Conservation (phyloP, 345 rosid species). For the Raphanus raphanistrum region DNA sequence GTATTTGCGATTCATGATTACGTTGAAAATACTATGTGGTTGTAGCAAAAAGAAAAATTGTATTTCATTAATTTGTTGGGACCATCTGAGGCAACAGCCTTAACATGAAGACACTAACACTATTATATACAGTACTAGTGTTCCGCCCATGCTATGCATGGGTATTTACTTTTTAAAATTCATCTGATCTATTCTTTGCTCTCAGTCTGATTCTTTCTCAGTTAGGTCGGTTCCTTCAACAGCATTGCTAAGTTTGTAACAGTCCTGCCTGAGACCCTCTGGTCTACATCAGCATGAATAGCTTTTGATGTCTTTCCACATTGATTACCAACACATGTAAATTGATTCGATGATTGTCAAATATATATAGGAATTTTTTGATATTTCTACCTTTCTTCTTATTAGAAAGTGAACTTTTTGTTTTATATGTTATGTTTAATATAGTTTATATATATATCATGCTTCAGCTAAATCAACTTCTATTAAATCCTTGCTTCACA, state of each 20-base stretch:
- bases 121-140: too few relatives aligned
- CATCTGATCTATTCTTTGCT: too few relatives aligned
- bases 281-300: conserved; percentile 34
- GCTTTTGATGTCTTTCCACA: conserved; percentile 24
- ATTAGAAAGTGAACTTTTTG: neutral
- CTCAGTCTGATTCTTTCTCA: conserved; percentile 29
- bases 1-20: neutral
- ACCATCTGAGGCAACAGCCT: too few relatives aligned
- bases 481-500: neutral
- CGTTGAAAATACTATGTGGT: neutral
- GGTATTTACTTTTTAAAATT: too few relatives aligned
- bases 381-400: neutral
- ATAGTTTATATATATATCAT: too few relatives aligned
- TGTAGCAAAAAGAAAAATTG: neutral
- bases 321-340: neutral
- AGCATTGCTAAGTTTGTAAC: conserved; percentile 24
- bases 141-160: too few relatives aligned
- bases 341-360: too few relatives aligned
- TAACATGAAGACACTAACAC: too few relatives aligned
- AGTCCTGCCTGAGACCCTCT: conserved; percentile 15
- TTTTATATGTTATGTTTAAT: too few relatives aligned
- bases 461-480: neutral
- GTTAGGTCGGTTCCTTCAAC: conserved; percentile 45
- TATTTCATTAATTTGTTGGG: too few relatives aligned
- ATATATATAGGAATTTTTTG: neutral